Conservation (phyloP, 169 alveolate genomes). For the Eimeria sp. region DNA sequence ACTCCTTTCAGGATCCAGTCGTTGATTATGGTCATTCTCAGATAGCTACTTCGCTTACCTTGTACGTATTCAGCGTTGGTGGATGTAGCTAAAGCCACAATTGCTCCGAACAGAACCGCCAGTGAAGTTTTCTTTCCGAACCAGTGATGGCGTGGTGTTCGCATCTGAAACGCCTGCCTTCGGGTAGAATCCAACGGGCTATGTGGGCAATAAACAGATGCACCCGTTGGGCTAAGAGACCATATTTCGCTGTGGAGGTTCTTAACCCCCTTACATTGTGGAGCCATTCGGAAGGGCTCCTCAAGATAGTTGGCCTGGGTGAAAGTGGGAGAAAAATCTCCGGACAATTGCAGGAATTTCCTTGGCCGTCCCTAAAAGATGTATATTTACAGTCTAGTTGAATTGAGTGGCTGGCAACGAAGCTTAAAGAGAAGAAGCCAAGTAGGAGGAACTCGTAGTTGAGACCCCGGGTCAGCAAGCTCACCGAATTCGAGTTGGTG, state of each 20-base stretch:
- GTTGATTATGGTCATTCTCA: not conserved
- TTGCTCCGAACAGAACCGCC: not conserved
- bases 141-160: not conserved
- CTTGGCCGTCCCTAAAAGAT: not conserved
- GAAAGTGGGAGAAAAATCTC: not conserved
- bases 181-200: not conserved
- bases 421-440: not conserved
- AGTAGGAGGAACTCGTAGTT: not conserved
- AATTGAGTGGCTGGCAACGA: not conserved
- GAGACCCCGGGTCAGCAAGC: not conserved
- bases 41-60: conserved; percentile 26
- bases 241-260: conserved; percentile 32
- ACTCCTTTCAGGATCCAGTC: not conserved
- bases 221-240: not conserved
- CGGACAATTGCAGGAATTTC: not conserved
- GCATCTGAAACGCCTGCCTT: not conserved
- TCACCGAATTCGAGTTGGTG: conserved; percentile 8
- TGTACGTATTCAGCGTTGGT: conserved; percentile 1
- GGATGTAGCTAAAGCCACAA: not conserved
- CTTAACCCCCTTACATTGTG: conserved; percentile 60
- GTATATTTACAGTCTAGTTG: not conserved
- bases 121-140: not conserved
- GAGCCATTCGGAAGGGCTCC: conserved; percentile 43
- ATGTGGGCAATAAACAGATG: not conserved
- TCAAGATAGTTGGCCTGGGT: not conserved